Evolutionary conservation across 768 basidiomycete species (phyloP).

Genomic region (Tulasnella sp.): DNA sequence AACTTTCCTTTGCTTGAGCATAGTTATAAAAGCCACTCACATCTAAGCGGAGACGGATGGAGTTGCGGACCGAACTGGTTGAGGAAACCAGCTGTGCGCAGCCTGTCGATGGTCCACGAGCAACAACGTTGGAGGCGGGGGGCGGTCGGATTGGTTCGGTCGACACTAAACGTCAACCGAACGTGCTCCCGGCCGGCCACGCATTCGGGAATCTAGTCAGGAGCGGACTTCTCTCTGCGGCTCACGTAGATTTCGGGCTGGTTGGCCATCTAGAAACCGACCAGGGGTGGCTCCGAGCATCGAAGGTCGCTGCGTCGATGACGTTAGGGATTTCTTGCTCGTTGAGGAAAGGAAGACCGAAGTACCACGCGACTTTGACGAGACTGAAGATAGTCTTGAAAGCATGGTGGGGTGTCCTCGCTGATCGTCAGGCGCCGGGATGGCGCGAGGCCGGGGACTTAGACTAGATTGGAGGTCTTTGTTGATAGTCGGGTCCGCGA

Average conservation of each 20-base stretch:
- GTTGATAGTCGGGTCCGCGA: too few relatives aligned
- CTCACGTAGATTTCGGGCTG: slow-evolving; percentile 8
- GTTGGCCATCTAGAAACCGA: too few relatives aligned
- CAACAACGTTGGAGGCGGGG: slow-evolving; percentile 47
- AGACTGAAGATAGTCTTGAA: too few relatives aligned
- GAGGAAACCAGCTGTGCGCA: slow-evolving; percentile 43
- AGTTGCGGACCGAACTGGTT: slow-evolving; percentile 39
- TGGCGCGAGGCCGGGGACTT: too few relatives aligned
- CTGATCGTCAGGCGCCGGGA: too few relatives aligned
- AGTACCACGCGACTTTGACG: too few relatives aligned
- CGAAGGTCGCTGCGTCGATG: too few relatives aligned
- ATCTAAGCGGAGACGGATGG: slow-evolving; percentile 2
- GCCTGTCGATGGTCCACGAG: slow-evolving; percentile 43
- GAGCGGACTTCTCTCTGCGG: slow-evolving; percentile 40
- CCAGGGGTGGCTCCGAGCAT: too few relatives aligned
- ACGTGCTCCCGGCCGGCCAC: slow-evolving; percentile 39
- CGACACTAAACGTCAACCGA: slow-evolving; percentile 23
- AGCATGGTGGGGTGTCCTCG: too few relatives aligned
- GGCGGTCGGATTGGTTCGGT: slow-evolving; percentile 41
- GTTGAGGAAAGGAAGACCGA: too few relatives aligned
- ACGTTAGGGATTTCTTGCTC: too few relatives aligned
- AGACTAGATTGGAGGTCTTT: too few relatives aligned
- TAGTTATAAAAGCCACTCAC: not conserved
- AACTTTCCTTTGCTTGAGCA: not conserved
- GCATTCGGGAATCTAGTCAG: slow-evolving; percentile 41